A percentile compares a stretch with the other conserved stretches of the same genome.
phyloP scores from a whole-genome alignment of 441 rosid genomes.

The Pelargonium australe region DNA sequence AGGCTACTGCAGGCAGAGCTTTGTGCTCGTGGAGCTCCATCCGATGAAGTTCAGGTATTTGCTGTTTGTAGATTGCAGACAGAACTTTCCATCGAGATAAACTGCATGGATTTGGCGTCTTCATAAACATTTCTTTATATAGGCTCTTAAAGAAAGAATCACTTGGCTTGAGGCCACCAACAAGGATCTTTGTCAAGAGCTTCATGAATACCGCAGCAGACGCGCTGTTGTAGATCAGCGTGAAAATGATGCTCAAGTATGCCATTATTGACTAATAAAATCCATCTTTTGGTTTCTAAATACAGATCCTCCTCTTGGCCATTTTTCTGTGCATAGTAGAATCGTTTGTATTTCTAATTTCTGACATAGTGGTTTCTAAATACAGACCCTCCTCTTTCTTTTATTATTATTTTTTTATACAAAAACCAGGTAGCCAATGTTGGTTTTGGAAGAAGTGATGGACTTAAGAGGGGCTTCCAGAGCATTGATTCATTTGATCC shows the following conservation, averaged over 20 bases:
- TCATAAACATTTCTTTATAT: conserved; percentile 13
- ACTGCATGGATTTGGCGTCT: conserved; percentile 4
- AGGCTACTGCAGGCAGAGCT: conserved; percentile 52
- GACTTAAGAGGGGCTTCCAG: conserved; percentile 58
- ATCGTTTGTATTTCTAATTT: neutral
- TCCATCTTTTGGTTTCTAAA: conserved; percentile 8
- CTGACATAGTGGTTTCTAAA: no score
- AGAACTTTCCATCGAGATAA: conserved; percentile 7
- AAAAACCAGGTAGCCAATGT: conserved; percentile 35
- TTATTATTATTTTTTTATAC: conserved; percentile 11
- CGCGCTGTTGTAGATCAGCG: conserved; percentile 34
- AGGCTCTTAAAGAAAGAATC: conserved; percentile 54
- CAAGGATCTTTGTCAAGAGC: conserved; percentile 51
- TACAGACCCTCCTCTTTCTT: neutral
- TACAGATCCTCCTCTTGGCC: neutral
- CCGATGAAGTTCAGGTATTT: conserved; percentile 45
- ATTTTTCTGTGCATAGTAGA: conserved; percentile 7
- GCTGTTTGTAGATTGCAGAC: conserved; percentile 9
- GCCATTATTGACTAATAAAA: conserved; percentile 9
- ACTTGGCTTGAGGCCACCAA: conserved; percentile 52
- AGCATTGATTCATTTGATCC: conserved; percentile 49
- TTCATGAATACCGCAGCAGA: conserved; percentile 49
- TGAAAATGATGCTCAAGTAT: conserved; percentile 43
- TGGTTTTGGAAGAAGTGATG: conserved; percentile 36
- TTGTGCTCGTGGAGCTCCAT: conserved; percentile 40